These are phyloP conservation scores for Entrophospora sp. DNA, from an alignment of 192 early-diverging fungal species.

Conservation along the genomic window DNA sequence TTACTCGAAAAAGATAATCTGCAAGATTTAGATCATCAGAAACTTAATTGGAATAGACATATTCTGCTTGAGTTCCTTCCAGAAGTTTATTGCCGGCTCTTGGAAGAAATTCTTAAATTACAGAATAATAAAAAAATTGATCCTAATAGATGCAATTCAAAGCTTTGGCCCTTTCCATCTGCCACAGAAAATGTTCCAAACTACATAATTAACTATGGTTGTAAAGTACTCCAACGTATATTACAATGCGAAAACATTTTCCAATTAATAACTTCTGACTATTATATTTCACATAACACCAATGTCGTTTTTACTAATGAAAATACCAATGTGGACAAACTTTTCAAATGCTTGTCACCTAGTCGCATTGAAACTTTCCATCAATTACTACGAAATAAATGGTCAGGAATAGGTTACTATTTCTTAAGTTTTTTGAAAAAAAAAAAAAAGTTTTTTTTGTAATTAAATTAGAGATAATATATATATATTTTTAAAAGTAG, in stretches of 20 bases:
- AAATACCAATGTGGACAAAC: neutral
- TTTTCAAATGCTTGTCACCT: neutral
- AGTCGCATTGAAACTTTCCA: neutral
- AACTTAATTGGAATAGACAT: conserved; percentile 8
- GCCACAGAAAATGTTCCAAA: neutral
- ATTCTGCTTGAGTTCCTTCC: neutral
- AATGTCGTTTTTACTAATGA: neutral
- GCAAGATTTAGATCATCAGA: conserved; percentile 1
- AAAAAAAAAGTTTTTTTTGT: too few species aligned
- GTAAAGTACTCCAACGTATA: neutral
- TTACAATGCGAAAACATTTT: neutral
- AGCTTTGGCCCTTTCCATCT: neutral
- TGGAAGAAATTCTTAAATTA: neutral
- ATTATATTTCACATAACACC: neutral
- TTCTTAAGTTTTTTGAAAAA: neutral
- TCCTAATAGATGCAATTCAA: neutral
- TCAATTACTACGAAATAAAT: neutral
- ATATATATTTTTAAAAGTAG: neutral
- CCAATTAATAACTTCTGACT: neutral
- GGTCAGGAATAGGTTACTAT: neutral
- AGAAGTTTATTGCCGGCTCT: neutral
- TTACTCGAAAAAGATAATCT: neutral
- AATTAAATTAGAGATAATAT: too few species aligned
- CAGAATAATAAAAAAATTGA: neutral
- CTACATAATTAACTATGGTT: neutral